These are phyloP conservation scores for Mucor velutinosus DNA, from an alignment of 371 early-diverging fungal genomes.

Conservation along the genomic window DNA sequence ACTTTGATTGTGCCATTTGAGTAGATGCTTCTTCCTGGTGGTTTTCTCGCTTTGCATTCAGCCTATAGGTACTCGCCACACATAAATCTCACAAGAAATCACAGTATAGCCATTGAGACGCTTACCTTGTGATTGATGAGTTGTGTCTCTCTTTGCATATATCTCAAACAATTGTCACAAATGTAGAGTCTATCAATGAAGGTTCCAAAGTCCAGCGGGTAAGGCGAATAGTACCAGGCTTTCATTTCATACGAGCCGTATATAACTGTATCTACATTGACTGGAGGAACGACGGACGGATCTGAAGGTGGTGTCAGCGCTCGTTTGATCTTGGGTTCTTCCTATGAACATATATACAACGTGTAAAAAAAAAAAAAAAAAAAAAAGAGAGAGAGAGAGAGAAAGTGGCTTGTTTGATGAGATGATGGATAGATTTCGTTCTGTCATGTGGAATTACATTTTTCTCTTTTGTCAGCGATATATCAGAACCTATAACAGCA, in stretches of 20 bases:
- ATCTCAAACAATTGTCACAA: constrained; percentile 88
- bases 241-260: constrained; percentile 74
- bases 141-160: constrained; percentile 55
- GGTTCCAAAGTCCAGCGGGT: constrained; percentile 82
- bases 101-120: background rate
- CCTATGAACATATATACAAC: background rate
- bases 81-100: background rate
- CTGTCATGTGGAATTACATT: background rate
- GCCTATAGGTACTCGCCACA: constrained; percentile 17
- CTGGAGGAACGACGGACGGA: constrained; percentile 19
- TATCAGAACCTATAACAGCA: background rate
- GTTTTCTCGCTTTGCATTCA: constrained; percentile 66
- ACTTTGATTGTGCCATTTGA: constrained; percentile 75
- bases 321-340: constrained; percentile 16
- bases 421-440: background rate
- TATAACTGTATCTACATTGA: constrained; percentile 59
- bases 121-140: constrained; percentile 57
- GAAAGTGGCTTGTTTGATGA: background rate
- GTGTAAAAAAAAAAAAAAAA: too few relatives aligned
- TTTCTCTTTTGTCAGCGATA: background rate
- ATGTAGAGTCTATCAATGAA: constrained; percentile 74
- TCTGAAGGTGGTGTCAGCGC: constrained; percentile 24
- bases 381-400: background rate
- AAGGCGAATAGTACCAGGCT: constrained; percentile 95
- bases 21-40: constrained; percentile 92